Evolutionary conservation across 108 stramenopile species (phyloP).

Genomic region (Pelagomonas calceolata): DNA sequence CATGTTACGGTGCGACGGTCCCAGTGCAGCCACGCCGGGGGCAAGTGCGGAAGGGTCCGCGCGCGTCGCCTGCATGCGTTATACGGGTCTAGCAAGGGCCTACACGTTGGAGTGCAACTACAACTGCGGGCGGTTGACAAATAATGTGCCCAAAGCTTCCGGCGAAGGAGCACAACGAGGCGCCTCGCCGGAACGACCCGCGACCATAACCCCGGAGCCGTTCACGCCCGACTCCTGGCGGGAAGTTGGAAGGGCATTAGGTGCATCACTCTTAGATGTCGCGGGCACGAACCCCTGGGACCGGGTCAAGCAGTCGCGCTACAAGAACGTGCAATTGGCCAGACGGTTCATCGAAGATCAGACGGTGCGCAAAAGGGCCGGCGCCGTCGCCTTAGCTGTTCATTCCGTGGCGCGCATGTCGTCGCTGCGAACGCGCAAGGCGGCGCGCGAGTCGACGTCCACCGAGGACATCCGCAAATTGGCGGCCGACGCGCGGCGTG

Average conservation of each 20-base stretch:
- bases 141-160: conserved; percentile 11
- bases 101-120: conserved; percentile 66
- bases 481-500: no score
- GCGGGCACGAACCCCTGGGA: conserved; percentile 24
- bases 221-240: conserved; percentile 22
- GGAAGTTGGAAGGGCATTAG: conserved; percentile 28
- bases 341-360: no score
- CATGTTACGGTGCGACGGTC: conserved; percentile 40
- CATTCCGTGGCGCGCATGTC: no score
- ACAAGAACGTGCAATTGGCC: background rate
- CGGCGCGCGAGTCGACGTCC: no score
- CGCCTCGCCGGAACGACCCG: background rate
- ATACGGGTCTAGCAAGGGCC: conserved; percentile 27
- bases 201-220: background rate
- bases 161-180: background rate
- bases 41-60: conserved; percentile 44
- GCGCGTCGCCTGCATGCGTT: conserved; percentile 34
- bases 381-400: no score
- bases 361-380: no score
- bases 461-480: no score
- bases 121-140: conserved; percentile 22
- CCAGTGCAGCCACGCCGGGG: conserved; percentile 33
- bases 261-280: conserved; percentile 24
- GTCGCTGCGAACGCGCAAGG: no score
- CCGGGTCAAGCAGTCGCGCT: background rate